phyloP scores from a whole-genome alignment of 2,329 filamentous ascomycete genomes.

The Teratosphaeria zuluensis region DNA sequence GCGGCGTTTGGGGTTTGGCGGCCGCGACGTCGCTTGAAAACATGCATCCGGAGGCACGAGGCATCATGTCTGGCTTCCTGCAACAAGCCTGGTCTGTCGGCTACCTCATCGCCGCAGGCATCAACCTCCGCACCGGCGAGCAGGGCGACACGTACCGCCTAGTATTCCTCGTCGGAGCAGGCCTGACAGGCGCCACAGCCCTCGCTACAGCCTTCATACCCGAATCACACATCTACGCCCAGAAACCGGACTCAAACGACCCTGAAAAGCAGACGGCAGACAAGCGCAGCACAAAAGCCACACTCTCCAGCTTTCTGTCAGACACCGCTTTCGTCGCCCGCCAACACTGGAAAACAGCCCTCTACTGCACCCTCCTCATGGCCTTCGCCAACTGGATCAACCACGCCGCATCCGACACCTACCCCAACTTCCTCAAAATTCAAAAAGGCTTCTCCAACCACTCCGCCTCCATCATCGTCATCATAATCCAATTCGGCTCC shows the following conservation, averaged over 20 bases:
- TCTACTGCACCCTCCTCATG: conserved; percentile 73
- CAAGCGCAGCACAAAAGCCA: conserved; percentile 41
- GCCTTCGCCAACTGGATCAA: conserved; percentile 44
- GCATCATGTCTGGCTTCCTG: conserved; percentile 70
- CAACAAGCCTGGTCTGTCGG: conserved; percentile 63
- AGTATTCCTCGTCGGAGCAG: conserved; percentile 53
- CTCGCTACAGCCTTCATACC: conserved; percentile 59
- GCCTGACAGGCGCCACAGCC: conserved; percentile 59
- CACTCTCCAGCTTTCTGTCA: conserved; percentile 50
- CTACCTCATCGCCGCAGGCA: conserved; percentile 68
- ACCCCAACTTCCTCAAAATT: conserved; percentile 69
- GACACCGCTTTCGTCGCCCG: conserved; percentile 60
- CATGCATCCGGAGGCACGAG: conserved; percentile 57
- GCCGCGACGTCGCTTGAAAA: conserved; percentile 72
- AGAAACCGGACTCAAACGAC: conserved; percentile 57
- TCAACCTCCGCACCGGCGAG: conserved; percentile 63
- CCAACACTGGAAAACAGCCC: conserved; percentile 60
- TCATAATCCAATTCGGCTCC: conserved; percentile 70
- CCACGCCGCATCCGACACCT: conserved; percentile 71
- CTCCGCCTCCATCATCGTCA: conserved; percentile 62
- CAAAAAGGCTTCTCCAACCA: conserved; percentile 59
- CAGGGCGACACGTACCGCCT: conserved; percentile 59
- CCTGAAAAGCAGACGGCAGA: conserved; percentile 34
- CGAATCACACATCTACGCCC: conserved; percentile 46
- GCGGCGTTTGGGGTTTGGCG: conserved; percentile 66